These are phyloP conservation scores for Balansia obtecta DNA, from an alignment of 2,329 filamentous ascomycete species.

Conservation along the genomic window DNA sequence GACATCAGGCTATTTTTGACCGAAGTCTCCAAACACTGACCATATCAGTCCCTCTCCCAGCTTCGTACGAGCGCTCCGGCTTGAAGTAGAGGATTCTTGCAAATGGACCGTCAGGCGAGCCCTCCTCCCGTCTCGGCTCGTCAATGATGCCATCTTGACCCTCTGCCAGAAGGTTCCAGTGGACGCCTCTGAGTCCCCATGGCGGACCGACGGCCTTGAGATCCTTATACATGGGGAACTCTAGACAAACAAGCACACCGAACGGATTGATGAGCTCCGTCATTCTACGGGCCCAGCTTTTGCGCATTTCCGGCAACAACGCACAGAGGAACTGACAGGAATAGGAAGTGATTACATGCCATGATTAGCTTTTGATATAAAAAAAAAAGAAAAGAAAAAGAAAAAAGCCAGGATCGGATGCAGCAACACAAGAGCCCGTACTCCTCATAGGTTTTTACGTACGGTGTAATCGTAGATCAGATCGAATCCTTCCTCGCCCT, in stretches of 20 bases:
- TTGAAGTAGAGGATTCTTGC: background rate
- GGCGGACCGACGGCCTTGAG: slow-evolving; percentile 5
- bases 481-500: slow-evolving; percentile 1
- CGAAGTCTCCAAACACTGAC: slow-evolving; percentile 2
- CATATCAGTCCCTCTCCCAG: slow-evolving; percentile 3
- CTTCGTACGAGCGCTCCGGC: slow-evolving; percentile 2
- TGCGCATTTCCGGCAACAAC: slow-evolving; percentile 3
- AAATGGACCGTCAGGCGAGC: background rate
- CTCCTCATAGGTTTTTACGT: no score
- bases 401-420: no score
- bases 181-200: slow-evolving; percentile 4
- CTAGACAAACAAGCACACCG: slow-evolving; percentile 2
- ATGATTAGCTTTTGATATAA: no score
- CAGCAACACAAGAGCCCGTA: no score
- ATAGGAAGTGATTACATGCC: no score
- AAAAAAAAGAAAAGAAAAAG: no score
- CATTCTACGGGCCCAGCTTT: slow-evolving; percentile 3
- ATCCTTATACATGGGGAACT: slow-evolving; percentile 7
- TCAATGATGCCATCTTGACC: slow-evolving; percentile 3
- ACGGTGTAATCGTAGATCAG: slow-evolving; percentile 6
- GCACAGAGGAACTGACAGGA: slow-evolving; percentile 6
- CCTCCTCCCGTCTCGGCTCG: background rate
- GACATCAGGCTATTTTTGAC: background rate
- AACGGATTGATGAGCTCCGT: background rate
- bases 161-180: slow-evolving; percentile 5